phyloP scores from a whole-genome alignment of 371 early-diverging fungal species.

The Mucor racemosus region DNA sequence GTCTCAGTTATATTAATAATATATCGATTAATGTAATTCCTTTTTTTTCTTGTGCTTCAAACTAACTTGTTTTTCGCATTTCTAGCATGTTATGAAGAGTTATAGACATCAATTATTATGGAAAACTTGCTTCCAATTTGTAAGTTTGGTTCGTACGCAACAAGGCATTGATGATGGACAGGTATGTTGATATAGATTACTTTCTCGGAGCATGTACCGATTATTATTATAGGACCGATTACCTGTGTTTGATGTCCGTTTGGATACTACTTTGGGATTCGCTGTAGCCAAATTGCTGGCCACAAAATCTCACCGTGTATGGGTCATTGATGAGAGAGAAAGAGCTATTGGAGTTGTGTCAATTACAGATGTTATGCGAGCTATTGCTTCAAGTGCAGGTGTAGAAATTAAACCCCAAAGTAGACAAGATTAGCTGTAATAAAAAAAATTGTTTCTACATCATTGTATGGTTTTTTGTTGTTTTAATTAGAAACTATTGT shows the following conservation, averaged over 20 bases:
- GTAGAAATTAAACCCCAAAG: constrained; percentile 18
- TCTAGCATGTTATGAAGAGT: constrained; percentile 46
- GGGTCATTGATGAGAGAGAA: constrained; percentile 70
- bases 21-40: not conserved
- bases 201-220: constrained; percentile 14
- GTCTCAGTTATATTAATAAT: constrained; percentile 6
- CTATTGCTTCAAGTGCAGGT: constrained; percentile 46
- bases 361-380: constrained; percentile 73
- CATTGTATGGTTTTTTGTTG: no score
- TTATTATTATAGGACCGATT: constrained; percentile 58
- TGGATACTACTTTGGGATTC: constrained; percentile 69
- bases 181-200: constrained; percentile 16
- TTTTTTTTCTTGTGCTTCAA: no score
- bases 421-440: not conserved
- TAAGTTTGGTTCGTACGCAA: constrained; percentile 49
- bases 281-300: constrained; percentile 80
- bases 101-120: constrained; percentile 52
- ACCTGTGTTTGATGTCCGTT: constrained; percentile 79
- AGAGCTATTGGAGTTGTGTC: constrained; percentile 70
- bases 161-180: constrained; percentile 63
- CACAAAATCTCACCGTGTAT: constrained; percentile 83
- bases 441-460: not conserved
- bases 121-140: constrained; percentile 63
- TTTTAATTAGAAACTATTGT: constrained; percentile 2
- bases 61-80: not conserved